Evolutionary conservation across 179 eudicot species (phyloP).

Genomic region (Silene noctiflora): DNA sequence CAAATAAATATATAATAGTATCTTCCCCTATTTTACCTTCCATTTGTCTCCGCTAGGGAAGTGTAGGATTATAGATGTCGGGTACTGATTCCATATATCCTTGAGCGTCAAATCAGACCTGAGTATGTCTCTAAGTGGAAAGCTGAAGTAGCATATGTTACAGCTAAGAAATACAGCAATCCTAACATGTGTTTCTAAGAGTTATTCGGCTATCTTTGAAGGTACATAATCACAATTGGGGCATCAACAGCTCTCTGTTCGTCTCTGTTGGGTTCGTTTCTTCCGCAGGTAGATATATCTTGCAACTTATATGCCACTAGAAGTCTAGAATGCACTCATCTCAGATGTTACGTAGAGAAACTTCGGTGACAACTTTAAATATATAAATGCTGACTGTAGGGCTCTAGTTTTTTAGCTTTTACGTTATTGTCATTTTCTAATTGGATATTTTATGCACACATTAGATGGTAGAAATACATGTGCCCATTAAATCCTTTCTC

Average conservation of each 20-base stretch:
- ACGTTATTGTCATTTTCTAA: neutral
- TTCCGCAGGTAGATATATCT: constrained; percentile 67
- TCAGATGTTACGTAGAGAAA: neutral
- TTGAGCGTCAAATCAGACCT: too few relatives aligned
- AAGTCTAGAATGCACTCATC: neutral
- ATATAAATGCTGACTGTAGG: neutral
- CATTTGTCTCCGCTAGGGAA: too few relatives aligned
- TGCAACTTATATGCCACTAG: neutral
- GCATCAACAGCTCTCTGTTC: constrained; percentile 86
- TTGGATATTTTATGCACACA: neutral
- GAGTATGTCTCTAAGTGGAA: too few relatives aligned
- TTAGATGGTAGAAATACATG: too few relatives aligned
- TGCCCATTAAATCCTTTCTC: too few relatives aligned
- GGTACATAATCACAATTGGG: constrained; percentile 77
- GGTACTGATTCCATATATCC: too few relatives aligned
- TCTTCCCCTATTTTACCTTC: too few relatives aligned
- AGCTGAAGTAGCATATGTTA: neutral
- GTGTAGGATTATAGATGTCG: too few relatives aligned
- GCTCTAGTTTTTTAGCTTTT: neutral
- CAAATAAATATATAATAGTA: too few relatives aligned
- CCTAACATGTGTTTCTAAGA: constrained; percentile 14
- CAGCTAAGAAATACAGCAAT: neutral
- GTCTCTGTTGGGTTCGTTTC: constrained; percentile 80
- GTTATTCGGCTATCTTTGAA: constrained; percentile 26
- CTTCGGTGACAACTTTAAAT: neutral